Evolutionary conservation across 805 yeast species (phyloP).

Genomic region (Saccharomyces paradoxus): DNA sequence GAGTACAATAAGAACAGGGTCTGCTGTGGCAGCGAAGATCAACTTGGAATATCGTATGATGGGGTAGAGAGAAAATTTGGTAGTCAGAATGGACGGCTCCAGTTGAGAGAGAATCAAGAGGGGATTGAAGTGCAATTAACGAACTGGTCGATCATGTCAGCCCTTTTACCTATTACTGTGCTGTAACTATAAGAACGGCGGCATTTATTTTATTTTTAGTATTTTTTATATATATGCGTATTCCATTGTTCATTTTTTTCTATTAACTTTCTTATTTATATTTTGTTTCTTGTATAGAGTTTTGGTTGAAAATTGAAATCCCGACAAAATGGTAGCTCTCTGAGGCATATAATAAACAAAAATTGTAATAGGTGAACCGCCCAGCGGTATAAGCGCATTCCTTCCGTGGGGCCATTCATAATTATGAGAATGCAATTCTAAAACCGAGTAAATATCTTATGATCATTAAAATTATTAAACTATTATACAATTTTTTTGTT

Average conservation of each 20-base stretch:
- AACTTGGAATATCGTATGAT: not conserved
- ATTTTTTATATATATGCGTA: not conserved
- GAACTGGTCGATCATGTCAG: not conserved
- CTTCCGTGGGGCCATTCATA: not conserved
- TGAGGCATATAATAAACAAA: not conserved
- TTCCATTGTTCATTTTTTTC: not conserved
- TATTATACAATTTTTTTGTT: slow-evolving; percentile 6
- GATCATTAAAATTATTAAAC: slow-evolving; percentile 1
- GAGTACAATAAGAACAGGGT: not conserved
- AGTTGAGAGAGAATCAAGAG: not conserved
- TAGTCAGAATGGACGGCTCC: not conserved
- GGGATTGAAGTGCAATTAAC: not conserved
- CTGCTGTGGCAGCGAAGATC: not conserved
- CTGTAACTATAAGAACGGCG: not conserved
- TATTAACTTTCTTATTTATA: not conserved
- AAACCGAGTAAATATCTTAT: not conserved
- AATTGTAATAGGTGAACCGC: not conserved
- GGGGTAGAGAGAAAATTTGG: not conserved
- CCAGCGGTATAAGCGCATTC: not conserved
- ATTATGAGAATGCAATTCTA: not conserved
- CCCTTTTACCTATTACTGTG: not conserved
- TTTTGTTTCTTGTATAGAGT: not conserved
- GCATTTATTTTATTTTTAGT: not conserved
- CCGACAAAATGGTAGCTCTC: not conserved
- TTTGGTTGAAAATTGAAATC: too few relatives aligned